Base-by-base conservation (phyloP, 2,329 filamentous ascomycete genomes). In the Hyphodiscus sp. region DNA sequence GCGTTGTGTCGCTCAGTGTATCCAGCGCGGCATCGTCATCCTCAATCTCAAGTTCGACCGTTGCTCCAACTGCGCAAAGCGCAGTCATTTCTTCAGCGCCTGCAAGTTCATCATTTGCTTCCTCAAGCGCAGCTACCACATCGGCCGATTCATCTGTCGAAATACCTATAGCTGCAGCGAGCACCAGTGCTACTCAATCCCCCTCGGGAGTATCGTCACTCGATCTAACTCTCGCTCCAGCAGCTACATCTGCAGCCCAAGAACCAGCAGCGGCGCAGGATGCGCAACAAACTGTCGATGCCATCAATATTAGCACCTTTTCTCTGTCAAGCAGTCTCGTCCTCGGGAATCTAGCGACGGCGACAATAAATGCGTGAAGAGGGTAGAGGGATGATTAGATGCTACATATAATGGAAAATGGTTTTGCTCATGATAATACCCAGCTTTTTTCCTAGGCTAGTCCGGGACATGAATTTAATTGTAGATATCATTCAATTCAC, bases 281-380 rank as follows among this genome's bases (percentile, higher is more conserved):
- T 7, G 50, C 47, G 8, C 16, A 26, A 15, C 29, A 45, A 46
- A 5, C 50, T 20, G 10, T 50, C 2, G 54, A 55, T 44, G 49
- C 58, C 11, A 61, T 67, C 30, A 55, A 68, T 48, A 67, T 68
- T 49, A 58, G 52, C 38, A 63, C 61, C 4, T 65, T 67, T 54
- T 59, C 58, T 7, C 57, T 68, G 23, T 51, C 57, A 10, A 67
- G 63, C 45, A 61, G 52, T 49, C 52, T 68, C 20, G 46, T 61
- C 18, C 53, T 68, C 13, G 66, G 66, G 10, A 64, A 54, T 45
- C 57, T 68, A 44, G 64, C 64, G 11, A 51, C 46, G 29, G 49
- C 60, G 11, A 60, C 59, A 16, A 47, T 51, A 33, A 46, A 23
- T 38, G 16, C 41, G 44, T 56, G 30, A 57, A 29, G 9, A 33